phyloP scores from a whole-genome alignment of 331 rosid species.

The Rosa hybrid region DNA sequence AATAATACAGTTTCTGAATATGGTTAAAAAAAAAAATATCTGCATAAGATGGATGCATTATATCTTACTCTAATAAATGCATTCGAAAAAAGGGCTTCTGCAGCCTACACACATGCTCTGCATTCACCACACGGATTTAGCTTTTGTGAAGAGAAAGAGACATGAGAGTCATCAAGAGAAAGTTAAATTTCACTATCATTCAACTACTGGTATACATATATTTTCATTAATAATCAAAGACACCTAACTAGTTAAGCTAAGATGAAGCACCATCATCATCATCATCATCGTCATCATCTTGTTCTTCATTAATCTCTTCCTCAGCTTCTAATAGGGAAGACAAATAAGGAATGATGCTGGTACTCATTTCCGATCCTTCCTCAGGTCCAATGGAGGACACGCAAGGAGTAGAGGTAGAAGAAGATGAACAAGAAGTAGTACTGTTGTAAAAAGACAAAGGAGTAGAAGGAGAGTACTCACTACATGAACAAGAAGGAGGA shows the following conservation, averaged over 20 bases:
- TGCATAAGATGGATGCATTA: background rate
- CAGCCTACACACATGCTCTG: slow-evolving; percentile 16
- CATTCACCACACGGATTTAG: slow-evolving; percentile 12
- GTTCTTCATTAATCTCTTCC: slow-evolving; percentile 35
- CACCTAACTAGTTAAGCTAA: slow-evolving; percentile 13
- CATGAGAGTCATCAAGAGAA: slow-evolving; percentile 13
- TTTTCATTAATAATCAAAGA: slow-evolving; percentile 11
- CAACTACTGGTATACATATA: slow-evolving; percentile 33
- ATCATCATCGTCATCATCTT: slow-evolving; percentile 2
- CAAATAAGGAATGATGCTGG: slow-evolving; percentile 31
- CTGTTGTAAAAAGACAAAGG: slow-evolving; percentile 39
- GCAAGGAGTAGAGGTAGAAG: slow-evolving; percentile 36
- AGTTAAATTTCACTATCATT: slow-evolving; percentile 23
- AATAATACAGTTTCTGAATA: background rate
- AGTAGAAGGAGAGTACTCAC: slow-evolving; percentile 36
- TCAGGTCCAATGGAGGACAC: slow-evolving; percentile 46
- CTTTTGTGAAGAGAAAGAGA: slow-evolving; percentile 10
- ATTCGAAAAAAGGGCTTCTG: slow-evolving; percentile 11
- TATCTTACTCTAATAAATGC: slow-evolving; percentile 10
- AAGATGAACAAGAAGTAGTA: slow-evolving; percentile 27
- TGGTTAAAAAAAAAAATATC: background rate
- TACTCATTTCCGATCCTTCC: slow-evolving; percentile 26
- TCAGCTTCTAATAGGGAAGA: slow-evolving; percentile 48
- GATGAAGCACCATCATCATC: slow-evolving; percentile 28
- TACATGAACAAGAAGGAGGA: slow-evolving; percentile 28